Conservation (phyloP, 139 green algal species). For the Spirogloea muscicola region DNA sequence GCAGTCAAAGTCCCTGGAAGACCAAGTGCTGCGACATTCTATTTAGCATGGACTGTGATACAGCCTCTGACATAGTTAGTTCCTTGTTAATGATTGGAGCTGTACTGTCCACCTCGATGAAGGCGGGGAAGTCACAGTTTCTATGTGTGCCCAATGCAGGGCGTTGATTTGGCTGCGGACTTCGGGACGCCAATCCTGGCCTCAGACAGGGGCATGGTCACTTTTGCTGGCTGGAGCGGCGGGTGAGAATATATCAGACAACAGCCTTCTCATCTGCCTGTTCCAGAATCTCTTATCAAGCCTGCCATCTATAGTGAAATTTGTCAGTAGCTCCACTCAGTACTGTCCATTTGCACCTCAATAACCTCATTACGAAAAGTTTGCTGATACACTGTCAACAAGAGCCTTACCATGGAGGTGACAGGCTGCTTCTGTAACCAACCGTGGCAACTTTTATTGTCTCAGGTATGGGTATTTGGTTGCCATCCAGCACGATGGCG, state of each 20-base stretch:
- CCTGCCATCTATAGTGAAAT: not conserved
- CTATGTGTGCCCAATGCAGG: not conserved
- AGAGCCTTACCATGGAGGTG: not conserved
- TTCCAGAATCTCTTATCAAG: not conserved
- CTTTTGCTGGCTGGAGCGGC: constrained; percentile 27
- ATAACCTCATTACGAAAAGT: no score
- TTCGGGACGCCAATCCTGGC: constrained; percentile 17
- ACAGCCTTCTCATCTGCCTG: no score
- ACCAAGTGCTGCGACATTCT: not conserved
- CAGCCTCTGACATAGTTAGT: no score
- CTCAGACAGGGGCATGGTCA: constrained; percentile 14
- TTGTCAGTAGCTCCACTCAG: no score
- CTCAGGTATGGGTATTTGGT: constrained; percentile 3
- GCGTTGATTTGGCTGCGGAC: constrained; percentile 22
- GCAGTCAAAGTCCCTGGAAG: no score
- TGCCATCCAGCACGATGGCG: not conserved
- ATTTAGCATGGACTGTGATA: no score
- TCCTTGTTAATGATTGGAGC: no score
- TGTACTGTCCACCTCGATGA: no score
- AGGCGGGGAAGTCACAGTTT: no score
- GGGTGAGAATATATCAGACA: no score
- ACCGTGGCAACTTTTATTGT: not conserved
- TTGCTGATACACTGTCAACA: no score
- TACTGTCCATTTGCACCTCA: no score
- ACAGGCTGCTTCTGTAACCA: not conserved